Evolutionary conservation across 306 rosid species (phyloP).

Genomic region (Adenanthera pavonina): DNA sequence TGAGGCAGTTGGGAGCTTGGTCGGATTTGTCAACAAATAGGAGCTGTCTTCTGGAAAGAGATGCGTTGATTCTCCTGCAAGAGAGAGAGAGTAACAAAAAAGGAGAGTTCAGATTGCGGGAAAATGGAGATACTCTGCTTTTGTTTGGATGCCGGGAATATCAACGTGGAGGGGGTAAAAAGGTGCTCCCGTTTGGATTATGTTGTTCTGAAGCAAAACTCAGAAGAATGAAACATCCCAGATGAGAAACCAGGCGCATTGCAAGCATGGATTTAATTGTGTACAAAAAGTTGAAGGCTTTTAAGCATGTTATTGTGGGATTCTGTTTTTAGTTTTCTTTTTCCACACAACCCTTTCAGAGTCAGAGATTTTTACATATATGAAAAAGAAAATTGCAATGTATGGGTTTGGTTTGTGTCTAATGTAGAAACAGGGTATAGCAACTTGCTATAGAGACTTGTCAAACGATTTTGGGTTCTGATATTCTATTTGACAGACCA

Average conservation of each 20-base stretch:
- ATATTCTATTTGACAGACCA: too few relatives aligned
- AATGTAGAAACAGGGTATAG: neutral
- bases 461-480: neutral
- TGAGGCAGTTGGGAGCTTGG: slow-evolving; percentile 43
- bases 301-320: neutral
- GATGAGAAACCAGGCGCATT: neutral
- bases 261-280: neutral
- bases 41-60: slow-evolving; percentile 54
- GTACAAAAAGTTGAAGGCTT: neutral
- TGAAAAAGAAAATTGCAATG: neutral
- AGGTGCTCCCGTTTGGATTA: slow-evolving; percentile 11
- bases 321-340: neutral
- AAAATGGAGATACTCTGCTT: slow-evolving; percentile 1
- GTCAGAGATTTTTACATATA: neutral
- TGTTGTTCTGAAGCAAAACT: neutral
- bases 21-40: slow-evolving; percentile 35
- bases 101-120: slow-evolving; percentile 12
- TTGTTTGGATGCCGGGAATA: slow-evolving; percentile 41
- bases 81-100: neutral
- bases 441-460: neutral
- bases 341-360: neutral
- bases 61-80: slow-evolving; percentile 76
- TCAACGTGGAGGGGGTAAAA: neutral
- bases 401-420: neutral
- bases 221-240: neutral